Conservation (phyloP, 2,329 filamentous ascomycete genomes). For the Phialemoniopsis sp. region DNA sequence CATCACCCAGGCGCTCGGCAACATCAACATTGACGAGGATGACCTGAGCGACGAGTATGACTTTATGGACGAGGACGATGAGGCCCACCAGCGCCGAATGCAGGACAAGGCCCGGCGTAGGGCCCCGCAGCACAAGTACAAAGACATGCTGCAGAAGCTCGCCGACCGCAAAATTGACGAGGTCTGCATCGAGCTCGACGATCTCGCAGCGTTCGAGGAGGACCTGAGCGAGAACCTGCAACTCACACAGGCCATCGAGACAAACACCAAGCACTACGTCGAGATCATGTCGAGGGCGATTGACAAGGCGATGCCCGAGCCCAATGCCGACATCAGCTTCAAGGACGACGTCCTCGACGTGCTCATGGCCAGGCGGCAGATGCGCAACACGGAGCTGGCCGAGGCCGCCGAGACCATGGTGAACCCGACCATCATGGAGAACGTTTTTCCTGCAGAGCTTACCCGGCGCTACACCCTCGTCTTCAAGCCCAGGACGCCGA, state of each 20-base stretch:
- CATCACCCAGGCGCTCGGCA: slow-evolving; percentile 76
- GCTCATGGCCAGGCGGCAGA: slow-evolving; percentile 86
- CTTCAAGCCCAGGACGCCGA: slow-evolving; percentile 85
- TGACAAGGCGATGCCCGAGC: slow-evolving; percentile 78
- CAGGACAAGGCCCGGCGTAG: slow-evolving; percentile 43
- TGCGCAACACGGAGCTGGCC: slow-evolving; percentile 74
- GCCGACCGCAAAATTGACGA: slow-evolving; percentile 76
- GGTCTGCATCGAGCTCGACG: slow-evolving; percentile 84
- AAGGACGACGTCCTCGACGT: slow-evolving; percentile 98
- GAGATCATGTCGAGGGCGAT: slow-evolving; percentile 86
- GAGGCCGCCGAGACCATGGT: slow-evolving; percentile 61
- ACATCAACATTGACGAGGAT: slow-evolving; percentile 83
- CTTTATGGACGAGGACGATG: slow-evolving; percentile 80
- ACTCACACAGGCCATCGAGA: slow-evolving; percentile 79
- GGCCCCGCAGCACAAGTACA: slow-evolving; percentile 78
- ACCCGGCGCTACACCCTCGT: slow-evolving; percentile 92
- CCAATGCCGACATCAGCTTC: slow-evolving; percentile 77
- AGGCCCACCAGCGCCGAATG: slow-evolving; percentile 45
- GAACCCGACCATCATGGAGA: slow-evolving; percentile 62
- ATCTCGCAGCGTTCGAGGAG: slow-evolving; percentile 77
- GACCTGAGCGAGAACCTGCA: slow-evolving; percentile 63
- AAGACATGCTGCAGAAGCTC: slow-evolving; percentile 79
- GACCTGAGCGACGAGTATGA: slow-evolving; percentile 87
- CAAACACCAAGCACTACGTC: slow-evolving; percentile 92
- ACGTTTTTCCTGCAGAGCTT: slow-evolving; percentile 86